A percentile compares a stretch with the other conserved stretches of the same genome.
These are phyloP conservation scores for Circinella minor DNA, from an alignment of 371 early-diverging fungal species.

Conservation along the genomic window DNA sequence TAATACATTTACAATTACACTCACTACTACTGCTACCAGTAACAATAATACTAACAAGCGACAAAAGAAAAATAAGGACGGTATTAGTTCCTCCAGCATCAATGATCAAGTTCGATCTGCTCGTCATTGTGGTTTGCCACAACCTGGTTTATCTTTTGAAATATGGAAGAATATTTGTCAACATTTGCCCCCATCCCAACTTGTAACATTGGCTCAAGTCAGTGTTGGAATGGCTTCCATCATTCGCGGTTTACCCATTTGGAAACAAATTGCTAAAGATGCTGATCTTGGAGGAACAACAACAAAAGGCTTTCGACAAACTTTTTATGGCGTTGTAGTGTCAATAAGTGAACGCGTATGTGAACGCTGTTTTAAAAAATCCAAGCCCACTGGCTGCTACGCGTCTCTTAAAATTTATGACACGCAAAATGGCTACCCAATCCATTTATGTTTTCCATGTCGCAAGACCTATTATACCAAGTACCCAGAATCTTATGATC, in stretches of 20 bases:
- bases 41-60: too few relatives aligned
- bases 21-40: too few relatives aligned
- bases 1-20: too few relatives aligned
- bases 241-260: not conserved
- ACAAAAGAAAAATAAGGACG: too few relatives aligned
- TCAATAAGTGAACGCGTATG: not conserved
- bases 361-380: not conserved
- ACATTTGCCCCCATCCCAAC: slow-evolving; percentile 1
- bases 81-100: too few relatives aligned
- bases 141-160: slow-evolving; percentile 11
- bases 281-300: not conserved
- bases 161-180: slow-evolving; percentile 1
- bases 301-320: not conserved
- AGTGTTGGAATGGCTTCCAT: not conserved
- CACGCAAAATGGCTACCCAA: not conserved
- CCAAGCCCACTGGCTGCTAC: not conserved
- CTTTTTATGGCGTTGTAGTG: not conserved
- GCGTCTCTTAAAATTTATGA: not conserved
- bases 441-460: not conserved
- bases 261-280: slow-evolving; percentile 3
- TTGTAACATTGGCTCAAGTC: not conserved
- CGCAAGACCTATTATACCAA: not conserved
- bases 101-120: not conserved
- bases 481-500: not conserved
- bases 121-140: not conserved